Conservation (phyloP, 2,329 filamentous ascomycete species). For the Venturia asperata region DNA sequence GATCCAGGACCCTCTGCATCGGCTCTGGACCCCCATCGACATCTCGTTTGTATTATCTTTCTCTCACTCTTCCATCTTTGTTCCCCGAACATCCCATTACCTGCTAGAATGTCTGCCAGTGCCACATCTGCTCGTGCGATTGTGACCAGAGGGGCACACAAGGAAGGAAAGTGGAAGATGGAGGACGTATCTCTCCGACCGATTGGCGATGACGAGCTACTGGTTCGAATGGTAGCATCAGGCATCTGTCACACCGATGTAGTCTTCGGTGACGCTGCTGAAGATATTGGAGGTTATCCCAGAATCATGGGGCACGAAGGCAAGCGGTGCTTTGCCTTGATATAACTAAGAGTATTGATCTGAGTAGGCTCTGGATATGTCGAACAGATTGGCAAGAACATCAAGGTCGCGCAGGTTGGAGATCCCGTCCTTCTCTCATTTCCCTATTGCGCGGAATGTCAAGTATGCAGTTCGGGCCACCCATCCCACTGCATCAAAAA, state of each 20-base stretch:
- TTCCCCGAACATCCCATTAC: background rate
- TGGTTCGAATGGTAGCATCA: constrained; percentile 47
- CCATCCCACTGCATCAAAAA: constrained; percentile 17
- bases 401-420: constrained; percentile 33
- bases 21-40: background rate
- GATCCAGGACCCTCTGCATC: background rate
- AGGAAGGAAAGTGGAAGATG: constrained; percentile 35
- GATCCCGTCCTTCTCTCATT: constrained; percentile 18
- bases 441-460: constrained; percentile 11
- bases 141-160: constrained; percentile 33
- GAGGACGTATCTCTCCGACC: constrained; percentile 33
- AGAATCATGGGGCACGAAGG: constrained; percentile 19
- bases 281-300: constrained; percentile 18
- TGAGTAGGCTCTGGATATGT: constrained; percentile 42
- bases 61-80: too few relatives aligned
- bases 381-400: constrained; percentile 36
- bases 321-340: background rate
- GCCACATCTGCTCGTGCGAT: constrained; percentile 28
- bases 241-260: constrained; percentile 52
- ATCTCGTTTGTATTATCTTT: background rate
- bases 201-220: constrained; percentile 41
- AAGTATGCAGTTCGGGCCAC: constrained; percentile 12
- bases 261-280: constrained; percentile 37
- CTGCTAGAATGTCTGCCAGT: background rate
- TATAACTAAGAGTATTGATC: background rate